These are phyloP conservation scores for Corchorus capsularis DNA, from an alignment of 345 rosid species.

Conservation along the genomic window DNA sequence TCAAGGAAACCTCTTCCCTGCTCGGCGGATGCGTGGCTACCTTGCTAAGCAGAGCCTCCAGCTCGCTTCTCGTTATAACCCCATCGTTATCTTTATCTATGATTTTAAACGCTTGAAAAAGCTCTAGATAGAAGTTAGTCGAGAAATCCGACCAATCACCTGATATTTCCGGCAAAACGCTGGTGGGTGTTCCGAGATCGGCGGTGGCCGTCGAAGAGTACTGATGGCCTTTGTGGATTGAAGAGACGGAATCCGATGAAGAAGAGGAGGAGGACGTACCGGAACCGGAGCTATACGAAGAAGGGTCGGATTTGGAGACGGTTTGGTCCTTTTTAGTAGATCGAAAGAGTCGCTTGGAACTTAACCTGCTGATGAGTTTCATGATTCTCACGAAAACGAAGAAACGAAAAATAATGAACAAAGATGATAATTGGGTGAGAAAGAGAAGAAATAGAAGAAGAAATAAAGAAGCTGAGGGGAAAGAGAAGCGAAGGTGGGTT, in stretches of 20 bases:
- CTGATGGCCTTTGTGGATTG: slow-evolving; percentile 24
- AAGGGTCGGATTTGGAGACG: slow-evolving; percentile 60
- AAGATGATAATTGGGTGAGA: not conserved
- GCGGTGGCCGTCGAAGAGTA: slow-evolving; percentile 3
- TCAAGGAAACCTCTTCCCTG: slow-evolving; percentile 55
- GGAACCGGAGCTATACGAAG: slow-evolving; percentile 52
- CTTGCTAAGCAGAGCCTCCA: slow-evolving; percentile 58
- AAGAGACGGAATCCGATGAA: slow-evolving; percentile 38
- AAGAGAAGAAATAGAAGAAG: not conserved
- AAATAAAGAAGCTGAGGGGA: slow-evolving; percentile 9
- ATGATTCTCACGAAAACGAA: slow-evolving; percentile 19
- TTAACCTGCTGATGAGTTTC: slow-evolving; percentile 49
- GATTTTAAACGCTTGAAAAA: slow-evolving; percentile 50
- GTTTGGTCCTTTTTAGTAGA: slow-evolving; percentile 45
- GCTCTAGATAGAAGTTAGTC: slow-evolving; percentile 35
- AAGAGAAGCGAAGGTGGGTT: slow-evolving; percentile 33
- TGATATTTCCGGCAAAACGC: slow-evolving; percentile 56
- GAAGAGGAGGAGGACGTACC: slow-evolving; percentile 37
- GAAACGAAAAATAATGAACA: not conserved
- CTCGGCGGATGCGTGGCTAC: slow-evolving; percentile 59
- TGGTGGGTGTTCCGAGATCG: slow-evolving; percentile 60
- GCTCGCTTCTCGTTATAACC: slow-evolving; percentile 50
- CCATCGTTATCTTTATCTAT: slow-evolving; percentile 65
- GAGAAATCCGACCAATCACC: slow-evolving; percentile 48
- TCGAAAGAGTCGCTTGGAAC: slow-evolving; percentile 67